These are phyloP conservation scores for Pichia insulana DNA, from an alignment of 805 yeast species.

Conservation along the genomic window DNA sequence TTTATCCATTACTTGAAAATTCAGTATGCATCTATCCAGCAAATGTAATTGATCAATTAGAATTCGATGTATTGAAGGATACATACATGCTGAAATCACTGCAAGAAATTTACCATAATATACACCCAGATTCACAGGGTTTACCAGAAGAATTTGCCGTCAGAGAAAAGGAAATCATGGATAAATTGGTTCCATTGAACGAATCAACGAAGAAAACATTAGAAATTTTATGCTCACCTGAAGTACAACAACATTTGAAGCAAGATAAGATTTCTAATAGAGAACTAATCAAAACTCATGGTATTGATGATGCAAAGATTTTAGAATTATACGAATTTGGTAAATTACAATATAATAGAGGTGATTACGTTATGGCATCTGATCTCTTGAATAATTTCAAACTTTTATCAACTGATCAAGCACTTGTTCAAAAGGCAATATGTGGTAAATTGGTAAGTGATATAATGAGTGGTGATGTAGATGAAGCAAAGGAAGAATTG, in stretches of 20 bases:
- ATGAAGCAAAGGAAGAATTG: conserved; percentile 44
- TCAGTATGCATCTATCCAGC: conserved; percentile 25
- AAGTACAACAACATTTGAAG: conserved; percentile 42
- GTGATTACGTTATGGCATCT: conserved; percentile 51
- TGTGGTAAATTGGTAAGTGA: conserved; percentile 66
- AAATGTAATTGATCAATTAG: conserved; percentile 36
- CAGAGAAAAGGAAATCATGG: conserved; percentile 33
- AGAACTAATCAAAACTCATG: conserved; percentile 35
- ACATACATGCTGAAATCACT: conserved; percentile 48
- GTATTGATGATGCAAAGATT: conserved; percentile 40
- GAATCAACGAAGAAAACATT: conserved; percentile 37
- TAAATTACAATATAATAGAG: conserved; percentile 54
- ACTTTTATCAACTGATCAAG: conserved; percentile 43
- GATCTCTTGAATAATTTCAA: conserved; percentile 51
- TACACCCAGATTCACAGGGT: conserved; percentile 30
- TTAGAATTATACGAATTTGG: conserved; percentile 49
- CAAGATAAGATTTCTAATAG: conserved; percentile 50
- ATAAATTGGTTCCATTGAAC: conserved; percentile 30
- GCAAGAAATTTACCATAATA: conserved; percentile 34
- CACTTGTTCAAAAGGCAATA: conserved; percentile 44
- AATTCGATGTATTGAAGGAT: conserved; percentile 46
- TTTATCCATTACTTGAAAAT: conserved; percentile 29
- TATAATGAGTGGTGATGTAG: conserved; percentile 45
- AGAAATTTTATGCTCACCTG: conserved; percentile 38
- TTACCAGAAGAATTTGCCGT: conserved; percentile 35